Evolutionary conservation across 2,329 filamentous ascomycete genomes (phyloP), one percentile per base, ranked within the genome.

Genomic region (Dactylellina sp.): DNA sequence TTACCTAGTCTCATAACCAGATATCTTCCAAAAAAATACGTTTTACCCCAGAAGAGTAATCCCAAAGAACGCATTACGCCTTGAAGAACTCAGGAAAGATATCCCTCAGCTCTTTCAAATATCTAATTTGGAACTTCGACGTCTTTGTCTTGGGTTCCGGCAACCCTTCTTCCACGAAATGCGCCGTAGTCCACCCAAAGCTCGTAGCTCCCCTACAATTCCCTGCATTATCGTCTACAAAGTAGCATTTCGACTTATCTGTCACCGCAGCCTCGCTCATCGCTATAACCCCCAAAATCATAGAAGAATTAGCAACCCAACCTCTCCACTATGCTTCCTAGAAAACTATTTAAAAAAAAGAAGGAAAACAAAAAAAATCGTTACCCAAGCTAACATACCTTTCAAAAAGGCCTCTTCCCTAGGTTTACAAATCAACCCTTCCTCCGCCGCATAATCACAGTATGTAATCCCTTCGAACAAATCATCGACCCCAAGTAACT

Each of bases 31-130:
- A n/a, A n/a, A n/a, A n/a, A n/a, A n/a, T n/a, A n/a, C n/a, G n/a
- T n/a, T n/a, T n/a, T n/a, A n/a, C n/a, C n/a, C n/a, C 7, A 14
- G n/a, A 9, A 14, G 50, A 32, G 40, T 7, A 44, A 14, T 24
- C 32, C 28, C 1, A 52, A 20, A 53, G 11, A 53, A 18, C 14
- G 66, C 39, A 75, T 20, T 77, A 76, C 24, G 40, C 44, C 81
- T 91, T 95, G 85, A 99, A 97, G 75, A 97, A 88, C 66, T 96
- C 88, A 0, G 95, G 93, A 77, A 94, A 98, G 9, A 91, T 81
- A 0, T 83, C 83, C 49, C 91, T 87, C 68, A 99, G 83, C 79
- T 98, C 91, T 76, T 91, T 85, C 25, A 99, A 82, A 79, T 88
- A 86, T 47, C 86, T 85, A 76, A 99, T 91, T 79, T 93, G 89